These are phyloP conservation scores for Penicillium chermesinum DNA, from an alignment of 495 filamentous ascomycete genomes.

Conservation along the genomic window DNA sequence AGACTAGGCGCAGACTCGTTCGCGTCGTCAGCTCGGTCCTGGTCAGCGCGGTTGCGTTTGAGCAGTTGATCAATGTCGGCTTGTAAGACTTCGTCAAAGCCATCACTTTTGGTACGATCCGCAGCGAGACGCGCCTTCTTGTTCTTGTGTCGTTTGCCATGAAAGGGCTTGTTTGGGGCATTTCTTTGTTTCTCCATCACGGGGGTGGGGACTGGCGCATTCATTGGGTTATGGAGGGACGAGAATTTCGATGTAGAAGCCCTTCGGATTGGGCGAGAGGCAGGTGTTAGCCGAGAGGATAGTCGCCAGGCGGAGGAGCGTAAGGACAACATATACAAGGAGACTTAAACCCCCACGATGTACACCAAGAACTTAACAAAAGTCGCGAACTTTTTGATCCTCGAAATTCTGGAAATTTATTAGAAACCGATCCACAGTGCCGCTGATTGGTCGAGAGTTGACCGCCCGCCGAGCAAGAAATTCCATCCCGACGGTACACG, in stretches of 20 bases:
- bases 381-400: conserved; percentile 6
- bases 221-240: conserved; percentile 7
- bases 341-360: conserved; percentile 2
- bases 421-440: conserved; percentile 22
- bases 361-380: conserved; percentile 7
- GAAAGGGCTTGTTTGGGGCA: conserved; percentile 22
- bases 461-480: conserved; percentile 31
- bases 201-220: conserved; percentile 18
- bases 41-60: conserved; percentile 40
- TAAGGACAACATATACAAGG: conserved; percentile 19
- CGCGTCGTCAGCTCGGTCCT: conserved; percentile 19
- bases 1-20: conserved; percentile 30
- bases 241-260: not conserved
- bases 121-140: conserved; percentile 41
- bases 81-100: conserved; percentile 67
- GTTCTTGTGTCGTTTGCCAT: conserved; percentile 40
- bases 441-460: conserved; percentile 20
- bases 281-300: conserved; percentile 2
- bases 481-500: conserved; percentile 27
- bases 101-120: conserved; percentile 34
- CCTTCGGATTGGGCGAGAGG: not conserved
- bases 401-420: conserved; percentile 27
- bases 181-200: conserved; percentile 24
- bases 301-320: conserved; percentile 13
- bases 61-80: conserved; percentile 64